These are phyloP conservation scores for Aegle marmelos DNA, from an alignment of 345 rosid genomes.

Conservation along the genomic window DNA sequence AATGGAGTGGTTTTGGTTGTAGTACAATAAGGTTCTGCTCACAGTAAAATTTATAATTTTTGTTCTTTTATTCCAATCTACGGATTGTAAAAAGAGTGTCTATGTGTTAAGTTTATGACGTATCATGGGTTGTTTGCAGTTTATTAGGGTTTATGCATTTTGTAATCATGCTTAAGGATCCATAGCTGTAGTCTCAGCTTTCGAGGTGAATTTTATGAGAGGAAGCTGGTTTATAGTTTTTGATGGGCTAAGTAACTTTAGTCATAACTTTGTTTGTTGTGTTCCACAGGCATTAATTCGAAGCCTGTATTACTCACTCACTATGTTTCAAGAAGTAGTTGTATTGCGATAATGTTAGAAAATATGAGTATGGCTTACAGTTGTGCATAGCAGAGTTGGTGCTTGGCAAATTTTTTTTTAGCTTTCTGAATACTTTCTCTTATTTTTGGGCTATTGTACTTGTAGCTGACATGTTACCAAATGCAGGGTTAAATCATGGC, in stretches of 20 bases:
- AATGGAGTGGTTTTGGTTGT: background rate
- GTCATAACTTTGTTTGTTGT: background rate
- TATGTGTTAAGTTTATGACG: background rate
- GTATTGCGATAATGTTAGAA: background rate
- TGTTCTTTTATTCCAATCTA: background rate
- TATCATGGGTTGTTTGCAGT: background rate
- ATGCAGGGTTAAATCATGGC: conserved; percentile 72
- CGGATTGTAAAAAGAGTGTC: background rate
- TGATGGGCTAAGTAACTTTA: background rate
- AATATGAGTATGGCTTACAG: background rate
- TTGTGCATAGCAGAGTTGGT: background rate
- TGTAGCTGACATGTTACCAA: conserved; percentile 7
- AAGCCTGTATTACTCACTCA: background rate
- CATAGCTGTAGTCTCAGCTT: background rate
- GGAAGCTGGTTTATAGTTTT: background rate
- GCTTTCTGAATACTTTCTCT: background rate
- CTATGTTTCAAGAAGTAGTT: background rate
- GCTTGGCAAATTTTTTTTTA: background rate
- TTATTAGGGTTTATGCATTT: background rate
- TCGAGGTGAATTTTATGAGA: background rate
- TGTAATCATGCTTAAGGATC: background rate
- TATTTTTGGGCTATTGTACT: background rate
- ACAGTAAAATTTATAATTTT: background rate
- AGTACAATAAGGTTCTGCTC: background rate
- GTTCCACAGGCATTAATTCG: background rate